phyloP scores from a whole-genome alignment of 495 filamentous ascomycete genomes.

The Platismatia glauca region DNA sequence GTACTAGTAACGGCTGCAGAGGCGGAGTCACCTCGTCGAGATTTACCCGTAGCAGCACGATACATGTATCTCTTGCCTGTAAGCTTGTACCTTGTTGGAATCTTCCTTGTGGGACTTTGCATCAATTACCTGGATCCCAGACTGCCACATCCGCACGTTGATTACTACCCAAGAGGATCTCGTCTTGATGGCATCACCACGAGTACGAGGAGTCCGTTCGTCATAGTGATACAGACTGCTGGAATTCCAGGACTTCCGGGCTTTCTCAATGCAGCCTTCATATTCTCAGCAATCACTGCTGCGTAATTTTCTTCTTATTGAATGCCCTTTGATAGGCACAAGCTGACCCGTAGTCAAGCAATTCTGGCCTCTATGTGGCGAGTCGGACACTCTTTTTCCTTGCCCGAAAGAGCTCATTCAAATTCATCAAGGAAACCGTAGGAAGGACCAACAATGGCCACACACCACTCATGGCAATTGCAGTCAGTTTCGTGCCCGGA shows the following conservation, averaged over 20 bases:
- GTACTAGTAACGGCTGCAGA: conserved; percentile 37
- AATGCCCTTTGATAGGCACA: background rate
- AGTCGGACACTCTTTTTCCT: conserved; percentile 36
- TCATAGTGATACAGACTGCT: conserved; percentile 25
- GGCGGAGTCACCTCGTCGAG: conserved; percentile 28
- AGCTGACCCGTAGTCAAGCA: conserved; percentile 18
- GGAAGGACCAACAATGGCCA: conserved; percentile 34
- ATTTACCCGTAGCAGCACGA: conserved; percentile 23
- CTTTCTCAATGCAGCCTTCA: conserved; percentile 27
- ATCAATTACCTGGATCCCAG: conserved; percentile 27
- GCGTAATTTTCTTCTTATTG: conserved; percentile 10
- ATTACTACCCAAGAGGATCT: conserved; percentile 17
- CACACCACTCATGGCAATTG: conserved; percentile 35
- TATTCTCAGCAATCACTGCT: conserved; percentile 25
- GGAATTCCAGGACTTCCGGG: conserved; percentile 22
- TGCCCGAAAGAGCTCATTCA: conserved; percentile 25
- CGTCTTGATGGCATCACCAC: conserved; percentile 13
- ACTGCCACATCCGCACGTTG: conserved; percentile 26
- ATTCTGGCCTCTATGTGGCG: conserved; percentile 36
- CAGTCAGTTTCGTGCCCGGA: conserved; percentile 22
- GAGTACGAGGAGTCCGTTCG: conserved; percentile 28
- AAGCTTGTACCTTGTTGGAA: conserved; percentile 25
- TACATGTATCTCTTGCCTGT: conserved; percentile 27
- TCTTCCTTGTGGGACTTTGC: conserved; percentile 29
- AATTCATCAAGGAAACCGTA: conserved; percentile 28